These are phyloP conservation scores for Microbotryomycetes sp. DNA, from an alignment of 1,284 basidiomycete genomes.

Conservation along the genomic window DNA sequence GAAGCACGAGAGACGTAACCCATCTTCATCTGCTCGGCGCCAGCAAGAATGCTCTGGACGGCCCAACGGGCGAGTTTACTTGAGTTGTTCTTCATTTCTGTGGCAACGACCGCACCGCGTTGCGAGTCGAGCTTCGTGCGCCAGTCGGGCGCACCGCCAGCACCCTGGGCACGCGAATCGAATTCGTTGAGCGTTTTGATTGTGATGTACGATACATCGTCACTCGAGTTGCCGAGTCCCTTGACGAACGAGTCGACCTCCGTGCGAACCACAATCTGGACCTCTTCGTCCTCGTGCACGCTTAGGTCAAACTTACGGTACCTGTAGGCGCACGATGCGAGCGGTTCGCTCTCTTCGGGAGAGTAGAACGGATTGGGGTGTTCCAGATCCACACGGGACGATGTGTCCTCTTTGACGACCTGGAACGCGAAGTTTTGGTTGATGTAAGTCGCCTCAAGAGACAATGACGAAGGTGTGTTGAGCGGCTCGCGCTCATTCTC, in stretches of 20 bases:
- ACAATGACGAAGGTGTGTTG: conserved; percentile 89
- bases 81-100: conserved; percentile 99
- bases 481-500: conserved; percentile 78
- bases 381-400: conserved; percentile 56
- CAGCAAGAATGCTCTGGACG: conserved; percentile 89
- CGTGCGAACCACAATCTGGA: conserved; percentile 87
- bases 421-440: conserved; percentile 99
- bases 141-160: conserved; percentile 94
- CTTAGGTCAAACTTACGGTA: conserved; percentile 95
- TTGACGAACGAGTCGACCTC: conserved; percentile 87
- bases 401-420: conserved; percentile 69
- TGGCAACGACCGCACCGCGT: conserved; percentile 94
- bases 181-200: conserved; percentile 97
- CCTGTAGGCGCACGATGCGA: conserved; percentile 91
- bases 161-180: conserved; percentile 81
- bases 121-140: conserved; percentile 90
- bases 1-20: conserved; percentile 88
- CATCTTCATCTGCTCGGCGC: conserved; percentile 95
- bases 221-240: conserved; percentile 42
- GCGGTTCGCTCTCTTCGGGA: conserved; percentile 83
- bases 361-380: conserved; percentile 95
- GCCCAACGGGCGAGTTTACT: conserved; percentile 98
- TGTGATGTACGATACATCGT: conserved; percentile 55
- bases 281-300: conserved; percentile 78
- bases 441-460: conserved; percentile 96